Base-by-base conservation (phyloP, 2,329 filamentous ascomycete genomes). In the Cladophialophora chaetospira region DNA sequence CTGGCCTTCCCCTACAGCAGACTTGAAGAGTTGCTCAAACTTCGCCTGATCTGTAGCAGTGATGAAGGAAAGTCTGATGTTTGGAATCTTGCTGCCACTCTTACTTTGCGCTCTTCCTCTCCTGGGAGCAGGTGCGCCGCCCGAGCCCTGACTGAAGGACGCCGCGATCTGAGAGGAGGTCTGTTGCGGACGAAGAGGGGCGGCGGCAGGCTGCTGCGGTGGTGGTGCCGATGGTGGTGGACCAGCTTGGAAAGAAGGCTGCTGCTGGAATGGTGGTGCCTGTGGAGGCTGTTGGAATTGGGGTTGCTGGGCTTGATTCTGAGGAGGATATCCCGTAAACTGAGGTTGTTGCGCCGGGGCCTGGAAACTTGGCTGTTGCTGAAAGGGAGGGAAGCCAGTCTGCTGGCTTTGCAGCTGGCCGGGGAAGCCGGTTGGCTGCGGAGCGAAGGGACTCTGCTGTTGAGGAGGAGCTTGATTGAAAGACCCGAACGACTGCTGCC, bases 11-110 rank as follows among this genome's bases (percentile, higher is more conserved):
- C 91, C 91, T 31, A 93, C 91, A 11, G 94, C 93, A 53, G 92
- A 96, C 76, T 94, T 97, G 80, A 99, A 99, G 38, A 99, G 77
- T 55, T 94, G 94, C 78, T 99, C 94, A 67, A 99, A 99, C 76
- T 96, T 97, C 68, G 90, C 84, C 74, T 99, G 94, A 70, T 99
- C 94, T 68, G 88, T 85, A 23, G 90, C 92, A 2, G 93, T 97
- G 69, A 99, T 96, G 72, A 99, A 99, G 2, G 92, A 96, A 60
- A 99, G 77, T 47, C 94, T 84, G 64, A 97, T 95, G 71, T 89
- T 97, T 25, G 94, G 94, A 55, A 99, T 97, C 76, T 88, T 62
- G 25, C 53, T 94, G 66, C 83, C 86, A 10, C 81, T 75, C 40
- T 79, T 58, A 25, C 58, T 72, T 67, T 84, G 85, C 23, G 42